phyloP scores from a whole-genome alignment of 495 filamentous ascomycete species.

The Cenococcum geophilum region DNA sequence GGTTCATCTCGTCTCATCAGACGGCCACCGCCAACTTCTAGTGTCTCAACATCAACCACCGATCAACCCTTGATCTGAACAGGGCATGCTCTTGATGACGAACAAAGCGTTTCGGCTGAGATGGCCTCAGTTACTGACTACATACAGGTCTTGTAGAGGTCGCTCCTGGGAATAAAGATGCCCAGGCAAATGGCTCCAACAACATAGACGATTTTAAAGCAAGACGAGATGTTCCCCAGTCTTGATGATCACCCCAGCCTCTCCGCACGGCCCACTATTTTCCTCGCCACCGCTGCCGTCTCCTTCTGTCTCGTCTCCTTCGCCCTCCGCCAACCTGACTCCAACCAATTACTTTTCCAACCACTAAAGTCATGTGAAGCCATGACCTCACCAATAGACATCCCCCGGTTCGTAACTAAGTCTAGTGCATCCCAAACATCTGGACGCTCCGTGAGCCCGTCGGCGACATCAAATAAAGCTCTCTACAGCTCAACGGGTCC shows the following conservation, averaged over 20 bases:
- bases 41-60: conserved; percentile 2
- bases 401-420: background rate
- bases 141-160: background rate
- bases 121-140: background rate
- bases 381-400: conserved; percentile 3
- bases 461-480: background rate
- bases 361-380: background rate
- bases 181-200: background rate
- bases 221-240: conserved; percentile 18
- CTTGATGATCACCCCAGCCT: conserved; percentile 4
- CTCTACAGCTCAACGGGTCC: background rate
- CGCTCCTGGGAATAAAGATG: conserved; percentile 13
- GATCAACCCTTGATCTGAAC: conserved; percentile 15
- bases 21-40: no score
- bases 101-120: background rate
- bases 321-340: conserved; percentile 14
- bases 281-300: background rate
- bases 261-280: conserved; percentile 5
- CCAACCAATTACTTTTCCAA: conserved; percentile 2
- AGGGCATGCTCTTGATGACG: no score
- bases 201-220: background rate
- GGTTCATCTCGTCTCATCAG: conserved; percentile 6
- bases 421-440: background rate
- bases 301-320: conserved; percentile 2
- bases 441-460: background rate